These are phyloP conservation scores for Onygenales sp. DNA, from an alignment of 2,329 filamentous ascomycete genomes.

Conservation along the genomic window DNA sequence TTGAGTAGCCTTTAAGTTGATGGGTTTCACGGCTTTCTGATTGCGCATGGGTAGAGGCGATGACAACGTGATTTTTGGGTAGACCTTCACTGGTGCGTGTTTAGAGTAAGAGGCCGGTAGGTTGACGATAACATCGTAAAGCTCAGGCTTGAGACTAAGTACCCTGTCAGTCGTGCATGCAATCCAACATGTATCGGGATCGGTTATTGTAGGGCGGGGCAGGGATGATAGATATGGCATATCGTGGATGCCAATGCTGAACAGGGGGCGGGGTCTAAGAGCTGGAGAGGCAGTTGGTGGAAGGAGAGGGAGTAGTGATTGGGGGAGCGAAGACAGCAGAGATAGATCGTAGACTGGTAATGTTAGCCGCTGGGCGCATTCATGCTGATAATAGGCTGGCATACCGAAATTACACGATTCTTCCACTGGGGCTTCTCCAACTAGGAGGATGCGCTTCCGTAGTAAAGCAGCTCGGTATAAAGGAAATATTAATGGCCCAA, in stretches of 20 bases:
- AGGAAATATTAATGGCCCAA: conserved; percentile 87
- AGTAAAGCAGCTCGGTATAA: conserved; percentile 79
- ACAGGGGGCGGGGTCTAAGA: conserved; percentile 66
- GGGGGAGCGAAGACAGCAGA: conserved; percentile 80
- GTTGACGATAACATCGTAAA: conserved; percentile 85
- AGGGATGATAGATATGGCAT: conserved; percentile 71
- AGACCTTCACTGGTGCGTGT: conserved; percentile 52
- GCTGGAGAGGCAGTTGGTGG: conserved; percentile 52
- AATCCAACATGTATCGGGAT: conserved; percentile 62
- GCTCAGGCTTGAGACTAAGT: conserved; percentile 69
- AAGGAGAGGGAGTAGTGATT: conserved; percentile 61
- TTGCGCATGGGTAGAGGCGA: conserved; percentile 47
- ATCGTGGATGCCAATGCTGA: conserved; percentile 87
- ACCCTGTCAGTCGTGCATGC: conserved; percentile 96
- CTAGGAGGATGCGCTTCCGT: conserved; percentile 78
- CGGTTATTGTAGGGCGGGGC: conserved; percentile 32
- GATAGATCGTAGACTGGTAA: conserved; percentile 73
- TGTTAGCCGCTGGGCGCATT: conserved; percentile 13
- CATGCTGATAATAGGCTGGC: background rate
- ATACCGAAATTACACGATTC: conserved; percentile 80
- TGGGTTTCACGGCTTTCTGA: conserved; percentile 17
- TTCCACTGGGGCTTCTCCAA: conserved; percentile 77
- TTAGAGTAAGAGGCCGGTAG: conserved; percentile 57
- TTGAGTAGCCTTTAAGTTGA: conserved; percentile 68
- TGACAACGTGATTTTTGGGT: conserved; percentile 56